Conservation (phyloP, 2,329 filamentous ascomycete genomes). For the Hypoxylon sp. region DNA sequence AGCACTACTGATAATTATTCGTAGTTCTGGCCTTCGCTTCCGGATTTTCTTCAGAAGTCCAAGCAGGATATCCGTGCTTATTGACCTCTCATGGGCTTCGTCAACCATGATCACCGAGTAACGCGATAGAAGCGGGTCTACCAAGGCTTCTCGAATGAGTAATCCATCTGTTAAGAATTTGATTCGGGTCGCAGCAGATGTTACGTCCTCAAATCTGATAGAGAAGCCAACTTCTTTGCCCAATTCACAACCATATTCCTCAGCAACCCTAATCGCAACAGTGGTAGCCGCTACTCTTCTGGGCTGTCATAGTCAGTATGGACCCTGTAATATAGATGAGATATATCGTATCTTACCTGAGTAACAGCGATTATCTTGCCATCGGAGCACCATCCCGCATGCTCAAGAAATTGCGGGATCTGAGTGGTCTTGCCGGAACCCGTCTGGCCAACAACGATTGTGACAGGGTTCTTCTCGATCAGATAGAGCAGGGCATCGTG, state of each 20-base stretch:
- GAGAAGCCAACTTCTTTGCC: slow-evolving; percentile 95
- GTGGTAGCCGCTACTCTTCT: slow-evolving; percentile 92
- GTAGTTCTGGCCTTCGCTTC: slow-evolving; percentile 82
- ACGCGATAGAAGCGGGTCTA: slow-evolving; percentile 89
- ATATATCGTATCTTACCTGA: slow-evolving; percentile 75
- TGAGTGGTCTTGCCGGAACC: slow-evolving; percentile 97
- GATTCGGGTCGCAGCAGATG: slow-evolving; percentile 86
- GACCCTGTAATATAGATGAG: slow-evolving; percentile 14
- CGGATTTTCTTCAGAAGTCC: slow-evolving; percentile 93
- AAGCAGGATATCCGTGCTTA: slow-evolving; percentile 92
- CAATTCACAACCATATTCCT: slow-evolving; percentile 87
- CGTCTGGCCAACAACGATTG: slow-evolving; percentile 92
- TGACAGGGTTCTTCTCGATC: slow-evolving; percentile 86
- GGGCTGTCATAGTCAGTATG: slow-evolving; percentile 69
- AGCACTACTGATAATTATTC: slow-evolving; percentile 93
- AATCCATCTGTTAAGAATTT: slow-evolving; percentile 97
- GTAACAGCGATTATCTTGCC: slow-evolving; percentile 90
- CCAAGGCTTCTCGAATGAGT: slow-evolving; percentile 89
- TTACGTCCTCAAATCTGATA: slow-evolving; percentile 92
- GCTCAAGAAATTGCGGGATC: slow-evolving; percentile 90
- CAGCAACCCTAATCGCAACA: slow-evolving; percentile 88
- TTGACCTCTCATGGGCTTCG: slow-evolving; percentile 93
- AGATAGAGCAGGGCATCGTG: slow-evolving; percentile 85
- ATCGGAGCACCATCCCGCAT: slow-evolving; percentile 88
- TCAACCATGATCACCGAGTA: slow-evolving; percentile 99